A percentile compares a stretch with the other conserved stretches of the same genome.
Conservation (phyloP, 139 green algal genomes). For the Mesotaenium endlicherianum region DNA sequence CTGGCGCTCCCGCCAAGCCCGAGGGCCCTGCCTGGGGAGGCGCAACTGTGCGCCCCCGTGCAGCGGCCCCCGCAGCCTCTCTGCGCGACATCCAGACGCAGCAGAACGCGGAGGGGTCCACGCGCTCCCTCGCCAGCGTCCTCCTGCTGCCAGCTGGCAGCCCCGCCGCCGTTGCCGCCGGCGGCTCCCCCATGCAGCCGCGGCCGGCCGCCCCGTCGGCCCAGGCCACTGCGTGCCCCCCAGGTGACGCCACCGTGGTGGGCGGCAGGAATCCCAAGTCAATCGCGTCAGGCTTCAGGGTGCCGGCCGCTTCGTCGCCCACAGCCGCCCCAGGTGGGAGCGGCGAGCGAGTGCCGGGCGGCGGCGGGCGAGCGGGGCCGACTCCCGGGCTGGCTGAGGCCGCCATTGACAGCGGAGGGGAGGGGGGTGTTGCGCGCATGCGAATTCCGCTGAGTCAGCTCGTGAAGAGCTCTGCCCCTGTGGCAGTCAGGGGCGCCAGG, state of each 20-base stretch:
- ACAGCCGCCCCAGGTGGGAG: neutral
- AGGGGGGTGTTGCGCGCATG: neutral
- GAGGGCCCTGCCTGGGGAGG: slow-evolving; percentile 19
- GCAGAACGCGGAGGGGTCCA: neutral
- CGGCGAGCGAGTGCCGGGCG: neutral
- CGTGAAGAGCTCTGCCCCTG: neutral
- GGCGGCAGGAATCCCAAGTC: neutral
- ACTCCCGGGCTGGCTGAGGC: neutral
- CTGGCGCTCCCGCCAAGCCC: neutral
- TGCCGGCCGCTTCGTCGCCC: too few species aligned
- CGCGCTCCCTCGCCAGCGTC: neutral
- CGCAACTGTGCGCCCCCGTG: neutral
- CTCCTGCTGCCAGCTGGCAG: neutral
- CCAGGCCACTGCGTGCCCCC: neutral
- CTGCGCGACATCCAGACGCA: slow-evolving; percentile 24
- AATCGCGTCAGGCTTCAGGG: too few species aligned
- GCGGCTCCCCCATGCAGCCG: too few species aligned
- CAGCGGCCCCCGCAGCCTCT: neutral
- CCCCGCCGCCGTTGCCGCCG: too few species aligned
- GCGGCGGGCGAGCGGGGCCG: neutral
- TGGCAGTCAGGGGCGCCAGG: slow-evolving; percentile 8
- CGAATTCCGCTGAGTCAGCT: slow-evolving; percentile 13
- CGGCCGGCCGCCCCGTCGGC: neutral
- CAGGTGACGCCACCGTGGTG: neutral
- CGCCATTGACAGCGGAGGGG: neutral